These are phyloP conservation scores for Russula ochroleuca DNA, from an alignment of 768 basidiomycete species.

Conservation along the genomic window DNA sequence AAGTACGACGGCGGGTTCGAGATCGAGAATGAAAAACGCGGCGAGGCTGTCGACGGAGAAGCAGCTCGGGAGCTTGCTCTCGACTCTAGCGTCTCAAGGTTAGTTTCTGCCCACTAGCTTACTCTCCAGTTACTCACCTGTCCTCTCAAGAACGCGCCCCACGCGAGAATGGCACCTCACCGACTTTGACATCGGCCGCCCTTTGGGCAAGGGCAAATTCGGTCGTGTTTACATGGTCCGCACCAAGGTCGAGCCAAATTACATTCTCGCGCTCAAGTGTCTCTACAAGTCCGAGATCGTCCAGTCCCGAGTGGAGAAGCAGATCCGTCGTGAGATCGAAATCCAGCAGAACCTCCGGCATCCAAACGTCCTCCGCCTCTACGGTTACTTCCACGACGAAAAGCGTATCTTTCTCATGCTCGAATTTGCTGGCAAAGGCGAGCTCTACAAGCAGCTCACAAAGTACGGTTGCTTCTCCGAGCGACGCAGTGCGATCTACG, in stretches of 20 bases:
- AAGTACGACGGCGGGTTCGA: slow-evolving; percentile 97
- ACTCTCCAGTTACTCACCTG: slow-evolving; percentile 10
- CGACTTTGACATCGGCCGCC: slow-evolving; percentile 90
- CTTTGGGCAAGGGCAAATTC: slow-evolving; percentile 98
- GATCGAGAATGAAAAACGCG: slow-evolving; percentile 74
- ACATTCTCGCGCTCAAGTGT: slow-evolving; percentile 95
- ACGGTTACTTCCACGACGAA: slow-evolving; percentile 97
- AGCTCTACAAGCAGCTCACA: slow-evolving; percentile 92
- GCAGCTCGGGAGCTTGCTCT: slow-evolving; percentile 78
- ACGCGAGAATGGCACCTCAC: slow-evolving; percentile 83
- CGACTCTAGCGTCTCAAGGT: slow-evolving; percentile 75
- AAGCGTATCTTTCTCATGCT: slow-evolving; percentile 98
- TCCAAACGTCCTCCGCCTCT: slow-evolving; percentile 88
- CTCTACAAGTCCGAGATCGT: slow-evolving; percentile 97
- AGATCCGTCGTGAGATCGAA: slow-evolving; percentile 95
- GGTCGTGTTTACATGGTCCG: slow-evolving; percentile 98
- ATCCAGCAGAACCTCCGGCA: slow-evolving; percentile 96
- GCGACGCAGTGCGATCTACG: slow-evolving; percentile 81
- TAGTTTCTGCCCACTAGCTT: slow-evolving; percentile 29
- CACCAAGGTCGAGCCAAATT: slow-evolving; percentile 81
- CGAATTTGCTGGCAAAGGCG: slow-evolving; percentile 95
- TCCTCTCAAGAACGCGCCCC: slow-evolving; percentile 50
- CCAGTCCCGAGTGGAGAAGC: slow-evolving; percentile 88
- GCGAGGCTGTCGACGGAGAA: slow-evolving; percentile 69
- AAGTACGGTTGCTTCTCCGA: slow-evolving; percentile 86